Evolutionary conservation across 768 basidiomycete genomes (phyloP).

Genomic region (Lyophyllum atratum): DNA sequence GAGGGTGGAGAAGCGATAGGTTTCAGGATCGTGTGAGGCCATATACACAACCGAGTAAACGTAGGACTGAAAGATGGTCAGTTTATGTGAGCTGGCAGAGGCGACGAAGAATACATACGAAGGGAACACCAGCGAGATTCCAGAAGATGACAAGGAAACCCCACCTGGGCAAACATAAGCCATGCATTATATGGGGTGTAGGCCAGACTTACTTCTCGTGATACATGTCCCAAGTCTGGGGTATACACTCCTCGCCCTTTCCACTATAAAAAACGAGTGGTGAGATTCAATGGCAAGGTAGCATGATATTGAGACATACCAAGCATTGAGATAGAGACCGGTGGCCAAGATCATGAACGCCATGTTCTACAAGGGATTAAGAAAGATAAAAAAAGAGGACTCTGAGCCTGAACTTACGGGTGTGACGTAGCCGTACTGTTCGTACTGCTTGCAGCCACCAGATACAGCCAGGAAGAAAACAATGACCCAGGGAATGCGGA

Average conservation of each 20-base stretch:
- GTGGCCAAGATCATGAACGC: slow-evolving; percentile 95
- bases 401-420: slow-evolving; percentile 55
- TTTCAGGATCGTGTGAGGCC: slow-evolving; percentile 88
- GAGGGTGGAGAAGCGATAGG: slow-evolving; percentile 82
- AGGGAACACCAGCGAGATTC: slow-evolving; percentile 93
- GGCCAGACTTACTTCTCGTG: slow-evolving; percentile 78
- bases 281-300: slow-evolving; percentile 6
- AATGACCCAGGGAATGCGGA: slow-evolving; percentile 95
- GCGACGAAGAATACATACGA: slow-evolving; percentile 50
- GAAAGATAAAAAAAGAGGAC: background rate
- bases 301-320: slow-evolving; percentile 42
- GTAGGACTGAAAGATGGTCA: slow-evolving; percentile 63
- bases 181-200: background rate
- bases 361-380: slow-evolving; percentile 70
- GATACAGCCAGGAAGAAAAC: slow-evolving; percentile 92
- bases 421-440: slow-evolving; percentile 87
- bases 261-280: slow-evolving; percentile 43
- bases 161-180: slow-evolving; percentile 48
- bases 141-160: slow-evolving; percentile 99
- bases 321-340: slow-evolving; percentile 96
- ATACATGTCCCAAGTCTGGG: slow-evolving; percentile 99
- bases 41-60: slow-evolving; percentile 98
- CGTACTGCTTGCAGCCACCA: slow-evolving; percentile 95
- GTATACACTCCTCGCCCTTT: slow-evolving; percentile 94
- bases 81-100: background rate